Base-by-base conservation (phyloP, 768 basidiomycete genomes). In the Dendrothele bispora region DNA sequence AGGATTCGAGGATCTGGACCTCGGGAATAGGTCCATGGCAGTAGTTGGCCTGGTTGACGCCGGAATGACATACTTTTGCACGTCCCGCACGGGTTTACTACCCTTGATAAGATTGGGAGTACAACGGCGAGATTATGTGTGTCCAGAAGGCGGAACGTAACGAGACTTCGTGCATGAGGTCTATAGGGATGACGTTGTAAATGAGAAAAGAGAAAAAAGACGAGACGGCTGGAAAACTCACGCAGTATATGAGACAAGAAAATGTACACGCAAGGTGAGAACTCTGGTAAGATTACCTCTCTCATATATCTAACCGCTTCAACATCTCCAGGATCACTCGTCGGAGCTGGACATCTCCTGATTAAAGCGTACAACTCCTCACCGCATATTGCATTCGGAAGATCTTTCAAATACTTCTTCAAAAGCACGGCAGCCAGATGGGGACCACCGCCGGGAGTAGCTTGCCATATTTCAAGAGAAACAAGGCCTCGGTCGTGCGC, bases 401-500 rank as follows among this genome's bases (percentile, higher is more conserved):
- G 70, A 62, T 91, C 88, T 29, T 88, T 79, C 21, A 94, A 67
- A 60, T 87, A 92, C 61, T 90, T 91, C 71, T 94, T 93, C 46
- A 94, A 67, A 28, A 94, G 72, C 1, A 93, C 91, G 7, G 91
- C 89, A 3, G 89, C 88, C 1, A 94, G 75, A 63, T 89, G 77
- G 5, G 88, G 84, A 56, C 92, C 90, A 0, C 74, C 77, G n/a
- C n/a, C n/a, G n/a, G n/a, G n/a, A n/a, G n/a, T n/a, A n/a, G n/a
- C n/a, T n/a, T n/a, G n/a, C 57, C 88, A 92, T 2, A 74, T 83
- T n/a, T 80, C 69, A 35, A 94, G 66, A 1, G 87, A 88, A 8
- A 94, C 85, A 1, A 91, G 83, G 11, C 89, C 91, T 66, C 91
- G 71, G 60, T 94, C 88, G 56, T 93, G 93, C 2, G 91, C 91